Percentiles rank a stretch among this genome's conserved stretches.
Conservation (phyloP, 371 early-diverging fungal species). For the Lichtheimia hyalospora region DNA sequence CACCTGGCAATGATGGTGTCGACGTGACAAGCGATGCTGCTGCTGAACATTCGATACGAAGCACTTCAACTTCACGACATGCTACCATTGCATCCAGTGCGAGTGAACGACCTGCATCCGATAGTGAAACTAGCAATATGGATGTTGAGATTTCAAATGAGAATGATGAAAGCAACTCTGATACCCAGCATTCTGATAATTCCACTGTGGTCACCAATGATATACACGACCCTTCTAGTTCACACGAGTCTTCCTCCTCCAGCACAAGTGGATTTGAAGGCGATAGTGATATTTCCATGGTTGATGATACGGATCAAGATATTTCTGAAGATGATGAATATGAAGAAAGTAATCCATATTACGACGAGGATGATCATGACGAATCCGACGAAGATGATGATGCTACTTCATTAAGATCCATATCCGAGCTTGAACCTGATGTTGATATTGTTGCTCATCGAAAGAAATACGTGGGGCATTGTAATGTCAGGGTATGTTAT, state of each 20-base stretch:
- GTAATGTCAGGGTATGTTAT: slow-evolving; percentile 35
- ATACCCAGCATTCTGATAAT: not conserved
- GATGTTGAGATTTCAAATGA: not conserved
- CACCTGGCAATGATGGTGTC: too few relatives aligned
- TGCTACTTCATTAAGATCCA: not conserved
- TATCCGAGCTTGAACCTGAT: slow-evolving; percentile 15
- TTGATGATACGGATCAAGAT: not conserved
- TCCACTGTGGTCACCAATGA: not conserved
- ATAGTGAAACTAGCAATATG: not conserved
- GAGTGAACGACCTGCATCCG: not conserved
- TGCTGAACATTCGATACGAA: not conserved
- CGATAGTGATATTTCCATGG: not conserved
- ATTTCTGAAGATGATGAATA: not conserved
- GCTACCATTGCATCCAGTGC: not conserved
- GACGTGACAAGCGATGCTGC: not conserved
- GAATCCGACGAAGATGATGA: slow-evolving; percentile 6
- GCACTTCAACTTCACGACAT: not conserved
- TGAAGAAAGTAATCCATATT: not conserved
- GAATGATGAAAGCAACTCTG: not conserved
- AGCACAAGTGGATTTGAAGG: not conserved
- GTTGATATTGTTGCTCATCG: slow-evolving; percentile 26
- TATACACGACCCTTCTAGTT: not conserved
- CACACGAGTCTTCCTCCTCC: not conserved
- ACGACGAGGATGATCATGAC: slow-evolving; percentile 10
- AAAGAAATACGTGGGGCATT: slow-evolving; percentile 35